phyloP scores from a whole-genome alignment of 2,329 filamentous ascomycete species.

The Exophiala xenobiotica region DNA sequence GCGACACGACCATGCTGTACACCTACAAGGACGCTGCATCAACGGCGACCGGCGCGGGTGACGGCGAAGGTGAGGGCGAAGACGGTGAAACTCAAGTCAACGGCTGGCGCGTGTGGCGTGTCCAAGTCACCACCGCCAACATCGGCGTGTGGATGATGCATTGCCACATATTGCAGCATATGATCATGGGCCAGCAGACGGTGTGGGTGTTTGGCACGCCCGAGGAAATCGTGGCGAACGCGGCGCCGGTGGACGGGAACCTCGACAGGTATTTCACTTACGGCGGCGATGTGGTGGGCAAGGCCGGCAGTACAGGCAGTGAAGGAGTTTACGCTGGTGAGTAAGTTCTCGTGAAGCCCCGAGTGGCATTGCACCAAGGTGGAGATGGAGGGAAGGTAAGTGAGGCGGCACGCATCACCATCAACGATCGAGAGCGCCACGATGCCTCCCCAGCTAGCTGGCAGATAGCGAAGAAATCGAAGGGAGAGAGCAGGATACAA shows the following conservation, averaged over 20 bases:
- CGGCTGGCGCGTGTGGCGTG: constrained; percentile 63
- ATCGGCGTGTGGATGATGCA: constrained; percentile 55
- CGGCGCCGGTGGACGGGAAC: constrained; percentile 33
- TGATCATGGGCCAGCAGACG: constrained; percentile 41
- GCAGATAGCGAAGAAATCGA: too few relatives aligned
- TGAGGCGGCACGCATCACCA: too few relatives aligned
- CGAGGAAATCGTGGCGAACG: constrained; percentile 38
- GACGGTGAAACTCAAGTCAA: too few relatives aligned
- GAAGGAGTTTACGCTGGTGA: not conserved
- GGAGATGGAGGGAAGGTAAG: too few relatives aligned
- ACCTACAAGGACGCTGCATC: constrained; percentile 48
- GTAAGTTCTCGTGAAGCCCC: not conserved
- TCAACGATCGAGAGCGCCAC: too few relatives aligned
- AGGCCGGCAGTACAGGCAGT: constrained; percentile 20
- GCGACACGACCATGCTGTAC: constrained; percentile 58
- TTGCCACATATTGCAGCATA: constrained; percentile 51
- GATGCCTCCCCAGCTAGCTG: too few relatives aligned
- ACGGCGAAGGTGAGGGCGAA: constrained; percentile 36
- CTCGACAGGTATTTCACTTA: constrained; percentile 46
- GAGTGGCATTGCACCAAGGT: too few relatives aligned
- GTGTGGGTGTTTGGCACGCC: constrained; percentile 49
- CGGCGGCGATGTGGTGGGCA: constrained; percentile 47
- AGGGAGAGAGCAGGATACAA: too few relatives aligned
- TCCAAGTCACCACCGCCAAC: constrained; percentile 44
- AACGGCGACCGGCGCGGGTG: too few relatives aligned